Evolutionary conservation across 2,329 filamentous ascomycete genomes (phyloP), one percentile per base, ranked within the genome.

Genomic region (Pseudogymnoascus pannorum): DNA sequence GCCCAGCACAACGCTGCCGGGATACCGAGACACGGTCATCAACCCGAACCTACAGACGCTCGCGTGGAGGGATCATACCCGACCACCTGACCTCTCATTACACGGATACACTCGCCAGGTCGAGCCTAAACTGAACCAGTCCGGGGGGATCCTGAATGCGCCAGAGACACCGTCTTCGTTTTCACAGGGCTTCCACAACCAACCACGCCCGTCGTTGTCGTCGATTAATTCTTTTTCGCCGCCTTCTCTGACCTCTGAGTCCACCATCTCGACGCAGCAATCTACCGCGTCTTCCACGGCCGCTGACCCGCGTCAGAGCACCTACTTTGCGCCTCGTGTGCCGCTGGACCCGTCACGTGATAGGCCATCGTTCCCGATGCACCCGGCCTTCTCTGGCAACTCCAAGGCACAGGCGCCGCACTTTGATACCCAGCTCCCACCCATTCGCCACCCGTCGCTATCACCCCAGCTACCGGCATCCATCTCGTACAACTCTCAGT

Each of bases 1-100:
- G 5, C 33, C 51, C 24, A 35, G 20, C 40, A 44, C 11, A 6
- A 12, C 40, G 40, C 11, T 44, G 40, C 69, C 70, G 42, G 70
- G 70, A 5, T 72, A 71, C 64, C 66, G 71, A 5, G 71, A 72
- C n/a, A 68, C 71, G 1, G 66, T 70, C 5, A 65, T 65, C 24
- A 64, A 59, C 31, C 33, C 59, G 18, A 36, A 57, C 22, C 65
- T 64, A 24, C 67, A 69, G 8, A 33, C 63, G 26, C 63, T 68
- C 48, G 62, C 69, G 9, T 70, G 69, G 70, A 66, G 69, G 61
- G 71, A 73, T 16, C 61, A 57, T 2, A 64, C 66, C 16, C 66
- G 64, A 4, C 66, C 68, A 1, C 22, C 51, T 40, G 12, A 42
- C 57, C 24, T 51, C 58, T 22, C 66, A 65, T 44, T 65, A 65